Conservation (phyloP, 2,329 filamentous ascomycete species). For the Incumbomyces lentus region DNA sequence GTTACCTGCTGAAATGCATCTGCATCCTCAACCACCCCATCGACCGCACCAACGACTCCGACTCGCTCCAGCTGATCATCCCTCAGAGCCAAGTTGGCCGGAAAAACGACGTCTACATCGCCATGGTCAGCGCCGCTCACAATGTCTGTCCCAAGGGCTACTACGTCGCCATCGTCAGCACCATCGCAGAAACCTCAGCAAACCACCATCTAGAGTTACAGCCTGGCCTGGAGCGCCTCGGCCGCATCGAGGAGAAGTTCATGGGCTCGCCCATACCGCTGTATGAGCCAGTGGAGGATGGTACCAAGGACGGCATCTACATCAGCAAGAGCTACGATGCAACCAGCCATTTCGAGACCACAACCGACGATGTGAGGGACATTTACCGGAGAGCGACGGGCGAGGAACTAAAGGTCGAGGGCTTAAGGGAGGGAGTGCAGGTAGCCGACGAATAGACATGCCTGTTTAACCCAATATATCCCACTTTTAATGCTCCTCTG, state of each 20-base stretch:
- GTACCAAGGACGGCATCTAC: slow-evolving; percentile 81
- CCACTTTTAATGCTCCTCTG: background rate
- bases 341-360: slow-evolving; percentile 94
- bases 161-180: slow-evolving; percentile 97
- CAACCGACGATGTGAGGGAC: slow-evolving; percentile 83
- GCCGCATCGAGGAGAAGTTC: slow-evolving; percentile 92
- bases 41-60: slow-evolving; percentile 74
- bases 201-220: slow-evolving; percentile 96
- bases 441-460: slow-evolving; percentile 28
- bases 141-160: slow-evolving; percentile 98
- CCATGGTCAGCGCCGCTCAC: slow-evolving; percentile 87
- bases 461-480: no score
- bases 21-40: slow-evolving; percentile 95
- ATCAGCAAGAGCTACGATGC: slow-evolving; percentile 99
- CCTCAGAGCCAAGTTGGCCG: slow-evolving; percentile 94
- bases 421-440: slow-evolving; percentile 60
- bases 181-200: slow-evolving; percentile 79
- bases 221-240: slow-evolving; percentile 82
- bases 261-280: slow-evolving; percentile 87
- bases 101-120: slow-evolving; percentile 97
- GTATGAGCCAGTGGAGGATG: slow-evolving; percentile 79
- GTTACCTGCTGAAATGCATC: slow-evolving; percentile 89
- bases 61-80: slow-evolving; percentile 92
- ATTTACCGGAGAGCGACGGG: slow-evolving; percentile 78
- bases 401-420: slow-evolving; percentile 79